Base-by-base conservation (phyloP, 306 rosid species). In the Malus orientalis region DNA sequence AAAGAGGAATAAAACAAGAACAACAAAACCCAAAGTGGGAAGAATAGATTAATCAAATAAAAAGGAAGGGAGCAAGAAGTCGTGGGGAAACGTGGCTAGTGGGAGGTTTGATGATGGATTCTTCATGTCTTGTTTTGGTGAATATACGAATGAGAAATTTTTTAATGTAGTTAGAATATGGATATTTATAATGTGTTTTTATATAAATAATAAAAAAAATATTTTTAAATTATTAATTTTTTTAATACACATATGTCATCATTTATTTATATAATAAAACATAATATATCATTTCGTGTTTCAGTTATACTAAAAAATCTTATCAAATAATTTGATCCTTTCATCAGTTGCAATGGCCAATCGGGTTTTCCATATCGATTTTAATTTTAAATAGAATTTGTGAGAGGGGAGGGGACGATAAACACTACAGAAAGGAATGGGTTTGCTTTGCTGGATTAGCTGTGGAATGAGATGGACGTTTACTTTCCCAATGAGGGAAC, bases 391-490 rank as follows among this genome's bases (percentile, higher is more conserved):
- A 40, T 40, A 9, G 45, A 40, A 40, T 2, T 40, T 40, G 3
- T 9, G 45, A 40, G 45, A 10, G 11, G 45, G 45, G 45, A 10
- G 11, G 45, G 45, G 12, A 9, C 11, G 45, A 40, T 40, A 40
- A 8, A 40, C 45, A 14, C 0, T 51, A 51, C 57, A 51, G 15
- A 51, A 45, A 42, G 15, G 69, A 76, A 42, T 8, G 45, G 71
- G 14, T 25, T 3, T 69, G 78, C 74, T 65, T 60, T 75, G 84
- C 80, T 85, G 89, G 88, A 85, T 82, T 83, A 71, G 77, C 11
- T 44, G 53, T 75, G 64, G 71, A 79, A 83, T 81, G 90, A 84
- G 74, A 76, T 66, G 71, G 86, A 84, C 79, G 44, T 67, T 65
- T 80, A 59, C 42, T 61, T 77, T 44, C 29, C 59, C 6, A 66